Percentiles rank a stretch among this genome's conserved stretches.
Evolutionary conservation across 371 early-diverging fungal species (phyloP).

Genomic region (Mortierella sp.): DNA sequence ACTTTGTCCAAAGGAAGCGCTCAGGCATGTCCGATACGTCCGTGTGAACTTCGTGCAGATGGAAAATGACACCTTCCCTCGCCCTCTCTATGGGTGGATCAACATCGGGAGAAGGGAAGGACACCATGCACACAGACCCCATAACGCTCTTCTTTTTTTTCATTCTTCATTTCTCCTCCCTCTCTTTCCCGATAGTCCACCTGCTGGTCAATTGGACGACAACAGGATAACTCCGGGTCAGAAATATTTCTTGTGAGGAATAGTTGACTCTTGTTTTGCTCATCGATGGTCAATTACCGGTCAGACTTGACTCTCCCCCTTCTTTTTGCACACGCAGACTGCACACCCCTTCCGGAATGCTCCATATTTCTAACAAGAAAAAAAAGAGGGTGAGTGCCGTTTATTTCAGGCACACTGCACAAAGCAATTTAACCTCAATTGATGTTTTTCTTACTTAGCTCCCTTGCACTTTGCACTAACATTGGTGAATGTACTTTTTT

Average conservation of each 20-base stretch:
- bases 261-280: background rate
- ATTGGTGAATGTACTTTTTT: too few relatives aligned
- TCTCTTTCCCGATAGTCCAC: background rate
- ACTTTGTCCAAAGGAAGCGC: background rate
- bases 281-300: background rate
- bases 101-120: background rate
- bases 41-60: background rate
- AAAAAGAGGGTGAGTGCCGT: too few relatives aligned
- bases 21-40: background rate
- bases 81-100: background rate
- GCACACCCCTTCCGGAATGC: conserved; percentile 1
- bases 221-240: conserved; percentile 8
- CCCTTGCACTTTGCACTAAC: background rate
- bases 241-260: background rate
- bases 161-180: background rate
- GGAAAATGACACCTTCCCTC: background rate
- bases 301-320: background rate
- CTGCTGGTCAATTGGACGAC: background rate
- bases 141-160: background rate
- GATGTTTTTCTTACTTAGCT: background rate
- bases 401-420: conserved; percentile 2
- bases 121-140: background rate
- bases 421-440: background rate
- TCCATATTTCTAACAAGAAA: background rate
- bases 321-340: background rate